phyloP scores from a whole-genome alignment of 2,329 filamentous ascomycete genomes.

The Fusarium subtropicale region DNA sequence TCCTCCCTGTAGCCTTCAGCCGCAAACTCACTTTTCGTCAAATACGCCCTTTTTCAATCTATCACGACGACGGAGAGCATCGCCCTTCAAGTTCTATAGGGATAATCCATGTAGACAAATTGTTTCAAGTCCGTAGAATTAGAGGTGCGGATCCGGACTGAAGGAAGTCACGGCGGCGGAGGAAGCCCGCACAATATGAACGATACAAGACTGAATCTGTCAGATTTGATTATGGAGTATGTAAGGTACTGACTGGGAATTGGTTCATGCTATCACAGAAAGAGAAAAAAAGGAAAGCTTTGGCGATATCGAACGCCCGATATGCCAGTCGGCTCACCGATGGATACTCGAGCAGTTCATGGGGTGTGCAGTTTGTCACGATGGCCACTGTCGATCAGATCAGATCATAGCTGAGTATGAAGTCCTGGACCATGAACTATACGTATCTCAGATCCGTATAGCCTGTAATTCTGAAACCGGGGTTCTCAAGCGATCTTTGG shows the following conservation, averaged over 20 bases:
- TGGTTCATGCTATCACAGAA: background rate
- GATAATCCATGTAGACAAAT: slow-evolving; percentile 29
- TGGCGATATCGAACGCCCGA: slow-evolving; percentile 10
- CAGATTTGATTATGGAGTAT: slow-evolving; percentile 13
- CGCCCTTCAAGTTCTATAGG: slow-evolving; percentile 15
- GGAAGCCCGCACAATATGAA: slow-evolving; percentile 16
- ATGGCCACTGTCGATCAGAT: slow-evolving; percentile 9
- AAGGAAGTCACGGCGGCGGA: slow-evolving; percentile 14
- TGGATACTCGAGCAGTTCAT: background rate
- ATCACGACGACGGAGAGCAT: background rate
- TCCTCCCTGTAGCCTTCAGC: slow-evolving; percentile 38
- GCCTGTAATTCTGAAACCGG: background rate
- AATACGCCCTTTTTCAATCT: background rate
- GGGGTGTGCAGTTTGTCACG: background rate
- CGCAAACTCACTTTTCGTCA: slow-evolving; percentile 22
- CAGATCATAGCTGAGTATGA: slow-evolving; percentile 11
- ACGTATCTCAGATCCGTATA: slow-evolving; percentile 24
- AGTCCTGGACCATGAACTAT: background rate
- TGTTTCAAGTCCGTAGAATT: slow-evolving; percentile 12
- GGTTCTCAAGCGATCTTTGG: background rate
- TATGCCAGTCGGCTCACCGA: slow-evolving; percentile 1
- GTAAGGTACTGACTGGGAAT: slow-evolving; percentile 18
- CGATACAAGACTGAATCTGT: slow-evolving; percentile 12
- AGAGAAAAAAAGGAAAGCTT: slow-evolving; percentile 7
- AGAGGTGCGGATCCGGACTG: background rate